Base-by-base conservation (phyloP, 2,329 filamentous ascomycete genomes). In the Ambrosiella beaveri region DNA sequence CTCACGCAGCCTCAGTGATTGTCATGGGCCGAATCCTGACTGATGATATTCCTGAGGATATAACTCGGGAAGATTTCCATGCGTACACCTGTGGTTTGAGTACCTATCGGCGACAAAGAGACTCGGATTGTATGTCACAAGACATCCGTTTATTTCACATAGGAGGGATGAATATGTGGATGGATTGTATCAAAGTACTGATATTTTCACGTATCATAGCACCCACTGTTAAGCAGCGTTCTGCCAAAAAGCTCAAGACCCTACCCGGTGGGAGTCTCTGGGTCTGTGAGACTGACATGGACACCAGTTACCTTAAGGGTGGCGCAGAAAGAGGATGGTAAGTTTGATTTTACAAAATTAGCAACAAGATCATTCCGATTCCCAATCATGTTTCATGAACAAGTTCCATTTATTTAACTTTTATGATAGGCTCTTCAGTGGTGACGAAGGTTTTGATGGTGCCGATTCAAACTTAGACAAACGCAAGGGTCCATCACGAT, bases 251-350 rank as follows among this genome's bases (percentile, higher is more conserved):
- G 8, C 19, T 51, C 9, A 19, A 57, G 41, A n/a, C 13, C 11
- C 47, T 51, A 35, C 56, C 61, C 52, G 55, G 60, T 55, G 74
- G 76, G 35, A 88, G 88, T 41, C 85, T 84, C 36, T 98, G 91
- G 91, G 76, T 80, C 45, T 90, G 88, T 66, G 77, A 81, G 61
- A 67, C 79, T 57, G 91, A 95, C 71, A 88, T 88, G 13, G 88
- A 95, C 68, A 95, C 89, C 66, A 83, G 79, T 61, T 95, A 91
- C 70, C 73, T 97, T 63, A 80, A 75, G 57, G 77, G 78, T 57
- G 91, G 91, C 7, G 84, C 86, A 65, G 91, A 97, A 70, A 77
- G 90, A 72, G 89, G 89, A 67, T 97, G 91, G 89, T 93, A 65
- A 68, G 78, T 74, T 57, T 64, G 62, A 60, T 62, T 4, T 27